Base-by-base conservation (phyloP, 148 eudicot genomes). In the Persicaria tinctoria region DNA sequence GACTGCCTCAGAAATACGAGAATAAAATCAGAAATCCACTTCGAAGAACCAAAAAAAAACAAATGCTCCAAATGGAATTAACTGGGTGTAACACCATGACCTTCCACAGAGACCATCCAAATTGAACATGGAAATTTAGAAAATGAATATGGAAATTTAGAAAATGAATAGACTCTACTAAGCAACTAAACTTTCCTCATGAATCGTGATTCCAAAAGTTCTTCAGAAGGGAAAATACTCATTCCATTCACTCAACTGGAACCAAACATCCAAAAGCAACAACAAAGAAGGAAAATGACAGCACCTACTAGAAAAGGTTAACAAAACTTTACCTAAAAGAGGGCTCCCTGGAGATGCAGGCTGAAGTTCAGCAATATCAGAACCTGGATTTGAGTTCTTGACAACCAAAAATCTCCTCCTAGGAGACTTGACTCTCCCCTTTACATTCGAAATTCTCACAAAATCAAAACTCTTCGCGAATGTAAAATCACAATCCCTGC, bases 311-410 rank as follows among this genome's bases (percentile, higher is more conserved):
- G 54, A 13, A 45, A 46, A 70, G 45, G 10, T 7, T 51, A 70
- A 70, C 4, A 76, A 11, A 27, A 62, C 0, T 32, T 78, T 85
- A 95, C 99, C 97, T 75, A 95, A 84, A 13, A 95, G 89, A 68
- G 86, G 89, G 76, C 93, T 89, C 75, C 97, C 97, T 76, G 87
- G 90, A 51, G 97, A 92, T 75, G 94, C 97, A 77, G 94, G 90
- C 86, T 87, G 88, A 76, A 92, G 91, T 80, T 95, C 97, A 47
- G 87, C 97, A 74, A 89, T 83, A 56, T 95, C 99, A 18, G 91
- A 87, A 72, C 94, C 86, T 13, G 85, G 84, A 72, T 86, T 90
- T 3, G 92, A 86, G 78, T 85, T 92, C 82, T 72, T 89, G 68
- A 92, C 82, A 70, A 88, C 85, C 8, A 76, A 81, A 55, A 85